Percentiles rank a stretch among this genome's conserved stretches.
Evolutionary conservation across 106 monocot genomes (phyloP).

Genomic region (Narthecium ossifragum): DNA sequence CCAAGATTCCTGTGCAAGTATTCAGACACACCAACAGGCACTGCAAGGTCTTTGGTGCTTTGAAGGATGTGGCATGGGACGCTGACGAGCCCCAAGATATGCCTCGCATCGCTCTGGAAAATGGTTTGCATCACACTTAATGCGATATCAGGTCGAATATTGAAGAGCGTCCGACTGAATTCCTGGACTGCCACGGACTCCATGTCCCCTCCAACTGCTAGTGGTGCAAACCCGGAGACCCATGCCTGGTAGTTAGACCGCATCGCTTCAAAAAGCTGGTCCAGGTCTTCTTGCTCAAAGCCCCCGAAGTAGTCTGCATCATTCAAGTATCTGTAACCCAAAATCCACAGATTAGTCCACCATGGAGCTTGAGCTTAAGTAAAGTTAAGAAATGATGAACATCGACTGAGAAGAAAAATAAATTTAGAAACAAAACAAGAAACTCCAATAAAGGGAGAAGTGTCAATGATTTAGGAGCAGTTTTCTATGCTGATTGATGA

Average conservation of each 20-base stretch:
- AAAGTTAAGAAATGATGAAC: too few relatives aligned
- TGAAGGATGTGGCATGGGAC: slow-evolving; percentile 96
- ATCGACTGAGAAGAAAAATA: too few relatives aligned
- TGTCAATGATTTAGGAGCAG: too few relatives aligned
- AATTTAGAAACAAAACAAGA: too few relatives aligned
- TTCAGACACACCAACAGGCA: slow-evolving; percentile 83
- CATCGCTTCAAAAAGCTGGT: slow-evolving; percentile 93
- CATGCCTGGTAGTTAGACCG: slow-evolving; percentile 85
- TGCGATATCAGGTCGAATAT: slow-evolving; percentile 93
- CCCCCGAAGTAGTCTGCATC: slow-evolving; percentile 85
- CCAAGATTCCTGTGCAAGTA: slow-evolving; percentile 74
- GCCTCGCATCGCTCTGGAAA: slow-evolving; percentile 71
- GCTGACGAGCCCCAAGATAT: slow-evolving; percentile 39
- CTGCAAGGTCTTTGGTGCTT: slow-evolving; percentile 89
- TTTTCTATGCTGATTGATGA: too few relatives aligned
- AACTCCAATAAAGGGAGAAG: too few relatives aligned
- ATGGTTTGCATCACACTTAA: slow-evolving; percentile 76
- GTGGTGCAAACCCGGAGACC: slow-evolving; percentile 87
- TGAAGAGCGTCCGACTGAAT: slow-evolving; percentile 96
- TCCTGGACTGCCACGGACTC: slow-evolving; percentile 91
- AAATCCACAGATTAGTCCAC: too few relatives aligned
- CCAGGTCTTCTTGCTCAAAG: slow-evolving; percentile 81
- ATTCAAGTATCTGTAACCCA: slow-evolving; percentile 89
- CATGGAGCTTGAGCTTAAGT: too few relatives aligned
- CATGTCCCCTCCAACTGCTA: slow-evolving; percentile 85